A percentile compares a stretch with the other conserved stretches of the same genome.
Conservation (phyloP, 371 early-diverging fungal species). For the Lichtheimia ramosa region DNA sequence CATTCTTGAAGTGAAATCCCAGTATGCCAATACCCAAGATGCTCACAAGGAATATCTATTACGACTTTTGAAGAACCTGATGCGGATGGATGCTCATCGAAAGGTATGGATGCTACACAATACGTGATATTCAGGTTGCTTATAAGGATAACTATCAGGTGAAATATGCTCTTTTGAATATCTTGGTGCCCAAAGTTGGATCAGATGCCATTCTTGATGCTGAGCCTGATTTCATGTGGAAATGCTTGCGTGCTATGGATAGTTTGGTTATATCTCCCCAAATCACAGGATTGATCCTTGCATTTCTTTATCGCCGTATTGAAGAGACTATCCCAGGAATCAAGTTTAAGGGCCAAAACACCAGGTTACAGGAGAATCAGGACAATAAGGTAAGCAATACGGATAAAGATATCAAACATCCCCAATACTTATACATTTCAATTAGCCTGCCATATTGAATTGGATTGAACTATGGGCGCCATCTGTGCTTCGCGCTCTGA, state of each 20-base stretch:
- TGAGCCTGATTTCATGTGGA: constrained; percentile 59
- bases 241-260: constrained; percentile 61
- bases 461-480: constrained; percentile 44
- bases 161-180: constrained; percentile 72
- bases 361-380: constrained; percentile 22
- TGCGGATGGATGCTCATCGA: constrained; percentile 61
- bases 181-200: constrained; percentile 61
- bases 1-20: constrained; percentile 45
- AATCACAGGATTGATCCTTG: constrained; percentile 44
- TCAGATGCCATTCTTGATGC: constrained; percentile 48
- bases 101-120: constrained; percentile 29
- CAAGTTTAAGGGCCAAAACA: constrained; percentile 36
- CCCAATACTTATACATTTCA: background rate
- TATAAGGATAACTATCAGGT: constrained; percentile 51
- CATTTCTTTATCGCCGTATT: constrained; percentile 36
- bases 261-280: constrained; percentile 69
- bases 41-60: constrained; percentile 36
- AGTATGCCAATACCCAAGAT: constrained; percentile 23
- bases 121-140: constrained; percentile 29
- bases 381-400: constrained; percentile 12
- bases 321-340: constrained; percentile 38
- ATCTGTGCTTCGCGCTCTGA: constrained; percentile 33
- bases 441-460: constrained; percentile 9
- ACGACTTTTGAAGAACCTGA: constrained; percentile 42
- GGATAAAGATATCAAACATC: background rate